Base-by-base conservation (phyloP, 306 rosid genomes). In the Dryas octopetala region DNA sequence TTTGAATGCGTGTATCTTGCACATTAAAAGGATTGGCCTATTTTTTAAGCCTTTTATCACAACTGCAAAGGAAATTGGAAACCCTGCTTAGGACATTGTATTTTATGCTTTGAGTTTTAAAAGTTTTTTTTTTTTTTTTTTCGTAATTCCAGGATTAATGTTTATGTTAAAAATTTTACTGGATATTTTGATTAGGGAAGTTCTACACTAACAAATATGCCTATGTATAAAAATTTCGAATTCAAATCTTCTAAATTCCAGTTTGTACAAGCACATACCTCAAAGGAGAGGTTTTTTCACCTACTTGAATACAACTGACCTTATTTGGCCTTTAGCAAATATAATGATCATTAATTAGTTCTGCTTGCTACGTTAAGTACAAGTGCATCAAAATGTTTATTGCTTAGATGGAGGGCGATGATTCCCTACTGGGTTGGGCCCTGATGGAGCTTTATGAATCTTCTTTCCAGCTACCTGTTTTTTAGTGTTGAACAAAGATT, bases 391-490 rank as follows among this genome's bases (percentile, higher is more conserved):
- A 74, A 71, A 49, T 12, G 57, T 58, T 83, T 76, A 90, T 65
- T 78, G 77, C 82, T 75, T 84, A 16, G 90, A 74, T 26, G 95
- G 95, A 11, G 95, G 96, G 50, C 49, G 87, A 70, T 81, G 95
- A 85, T 94, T 91, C 68, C 93, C 97, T n/a, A 47, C 75, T 49
- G 98, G 97, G 84, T 90, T 94, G 5, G 97, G 95, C 54, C 89
- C 93, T 53, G 98, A 94, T 76, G 96, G 95, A 55, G 51, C 62
- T 72, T 85, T 88, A 43, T 68, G 87, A 72, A 46, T 64, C 77
- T 80, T 91, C 87, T 80, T 79, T 66, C 79, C 89, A n/a, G 52
- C 62, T 40, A 41, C 89, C 97, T 89, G 92, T 55, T 66, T 78
- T 64, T 70, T 51, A 26, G 48, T 12, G 62, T 79, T 66, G 28